phyloP scores from a whole-genome alignment of 1,284 basidiomycete genomes.

The Grifola frondosa region DNA sequence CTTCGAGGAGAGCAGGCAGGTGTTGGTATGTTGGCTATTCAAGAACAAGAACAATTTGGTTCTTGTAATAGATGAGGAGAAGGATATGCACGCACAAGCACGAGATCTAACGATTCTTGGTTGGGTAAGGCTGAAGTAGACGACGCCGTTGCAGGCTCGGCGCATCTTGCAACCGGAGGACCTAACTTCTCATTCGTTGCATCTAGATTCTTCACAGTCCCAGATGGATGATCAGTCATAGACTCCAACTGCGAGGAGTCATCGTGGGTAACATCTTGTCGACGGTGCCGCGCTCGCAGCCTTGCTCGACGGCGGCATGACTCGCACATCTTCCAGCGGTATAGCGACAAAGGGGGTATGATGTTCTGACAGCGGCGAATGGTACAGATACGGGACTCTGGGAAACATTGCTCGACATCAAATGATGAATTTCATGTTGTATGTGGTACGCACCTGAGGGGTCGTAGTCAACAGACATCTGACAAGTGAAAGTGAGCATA shows the following conservation, averaged over 20 bases:
- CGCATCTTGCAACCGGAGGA: no score
- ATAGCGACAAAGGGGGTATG: constrained; percentile 35
- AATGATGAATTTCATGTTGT: not conserved
- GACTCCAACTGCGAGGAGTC: not conserved
- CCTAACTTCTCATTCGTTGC: no score
- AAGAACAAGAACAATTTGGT: no score
- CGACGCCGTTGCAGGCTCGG: no score
- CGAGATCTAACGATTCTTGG: no score
- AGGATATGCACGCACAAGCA: no score
- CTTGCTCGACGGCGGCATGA: constrained; percentile 29
- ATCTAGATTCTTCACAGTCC: no score
- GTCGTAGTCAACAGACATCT: constrained; percentile 22
- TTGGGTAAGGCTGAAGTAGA: no score
- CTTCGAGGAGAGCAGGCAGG: constrained; percentile 34
- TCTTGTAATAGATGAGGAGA: no score
- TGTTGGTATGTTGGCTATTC: constrained; percentile 42
- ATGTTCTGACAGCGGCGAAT: constrained; percentile 35
- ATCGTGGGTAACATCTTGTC: not conserved
- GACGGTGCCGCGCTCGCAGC: constrained; percentile 1
- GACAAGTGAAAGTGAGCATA: no score
- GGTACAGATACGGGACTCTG: constrained; percentile 31
- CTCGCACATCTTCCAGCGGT: constrained; percentile 38
- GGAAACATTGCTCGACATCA: not conserved
- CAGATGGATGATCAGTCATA: constrained; percentile 3
- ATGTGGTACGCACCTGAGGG: constrained; percentile 10